Evolutionary conservation across 768 basidiomycete species (phyloP).

Genomic region (Mycena rebaudengoi): DNA sequence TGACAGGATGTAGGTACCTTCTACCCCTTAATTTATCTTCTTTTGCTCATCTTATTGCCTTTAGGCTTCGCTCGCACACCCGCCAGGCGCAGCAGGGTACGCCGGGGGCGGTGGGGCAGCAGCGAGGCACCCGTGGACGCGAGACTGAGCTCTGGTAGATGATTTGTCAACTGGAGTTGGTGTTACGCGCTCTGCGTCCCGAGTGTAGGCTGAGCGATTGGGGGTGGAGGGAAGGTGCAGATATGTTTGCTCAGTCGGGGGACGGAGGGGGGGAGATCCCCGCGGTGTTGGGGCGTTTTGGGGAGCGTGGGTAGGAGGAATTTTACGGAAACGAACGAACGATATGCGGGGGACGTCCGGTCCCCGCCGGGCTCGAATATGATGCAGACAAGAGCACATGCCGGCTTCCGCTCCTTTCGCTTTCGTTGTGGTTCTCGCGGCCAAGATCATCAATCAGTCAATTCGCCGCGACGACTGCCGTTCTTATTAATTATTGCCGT

Average conservation of each 20-base stretch:
- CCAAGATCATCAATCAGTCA: conserved; percentile 1
- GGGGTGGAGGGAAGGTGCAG: conserved; percentile 58
- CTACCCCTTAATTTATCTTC: conserved; percentile 23
- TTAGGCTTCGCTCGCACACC: conserved; percentile 88
- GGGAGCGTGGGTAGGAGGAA: conserved; percentile 18
- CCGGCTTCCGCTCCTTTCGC: too few species aligned
- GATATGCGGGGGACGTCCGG: conserved; percentile 13
- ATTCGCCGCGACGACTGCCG: conserved; percentile 9
- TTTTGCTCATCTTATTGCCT: conserved; percentile 27
- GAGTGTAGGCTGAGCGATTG: conserved; percentile 55
- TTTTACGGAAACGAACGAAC: conserved; percentile 14
- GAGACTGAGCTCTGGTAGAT: conserved; percentile 67
- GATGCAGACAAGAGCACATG: conserved; percentile 6
- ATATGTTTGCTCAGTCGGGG: conserved; percentile 33
- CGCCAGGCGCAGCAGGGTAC: conserved; percentile 78
- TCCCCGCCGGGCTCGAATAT: conserved; percentile 4
- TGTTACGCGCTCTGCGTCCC: conserved; percentile 51
- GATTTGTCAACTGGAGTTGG: conserved; percentile 41
- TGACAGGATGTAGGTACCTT: conserved; percentile 78
- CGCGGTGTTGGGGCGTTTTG: neutral
- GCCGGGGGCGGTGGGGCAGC: conserved; percentile 58
- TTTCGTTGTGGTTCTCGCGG: conserved; percentile 2
- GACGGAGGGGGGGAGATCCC: conserved; percentile 17
- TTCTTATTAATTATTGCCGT: conserved; percentile 21
- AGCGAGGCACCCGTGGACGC: conserved; percentile 52